Evolutionary conservation across 345 rosid genomes (phyloP).

Genomic region (Eucalyptus microcorys): DNA sequence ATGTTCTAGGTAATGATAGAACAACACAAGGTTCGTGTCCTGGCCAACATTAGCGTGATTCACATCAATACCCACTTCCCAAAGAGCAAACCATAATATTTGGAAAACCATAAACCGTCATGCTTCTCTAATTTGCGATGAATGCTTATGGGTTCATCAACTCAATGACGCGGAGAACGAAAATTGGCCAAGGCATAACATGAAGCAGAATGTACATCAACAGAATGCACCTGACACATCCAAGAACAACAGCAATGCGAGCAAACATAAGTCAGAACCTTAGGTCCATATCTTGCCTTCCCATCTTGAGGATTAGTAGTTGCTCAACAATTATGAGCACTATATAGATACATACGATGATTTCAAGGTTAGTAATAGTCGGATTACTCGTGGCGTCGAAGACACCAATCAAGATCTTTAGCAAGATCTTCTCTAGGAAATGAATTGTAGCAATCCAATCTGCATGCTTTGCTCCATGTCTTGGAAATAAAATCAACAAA

Average conservation of each 20-base stretch:
- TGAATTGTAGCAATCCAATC: not conserved
- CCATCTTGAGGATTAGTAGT: not conserved
- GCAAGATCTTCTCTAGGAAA: not conserved
- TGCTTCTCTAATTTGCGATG: fast-evolving
- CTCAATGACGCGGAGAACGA: fast-evolving
- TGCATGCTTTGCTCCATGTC: not conserved
- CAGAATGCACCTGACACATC: fast-evolving
- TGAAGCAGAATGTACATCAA: fast-evolving
- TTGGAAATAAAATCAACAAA: not conserved
- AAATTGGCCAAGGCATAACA: not conserved
- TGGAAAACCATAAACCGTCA: not conserved
- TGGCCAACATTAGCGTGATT: not conserved
- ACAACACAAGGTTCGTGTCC: not conserved
- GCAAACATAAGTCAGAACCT: not conserved
- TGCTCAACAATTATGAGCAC: not conserved
- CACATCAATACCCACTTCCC: not conserved
- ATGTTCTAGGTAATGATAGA: not conserved
- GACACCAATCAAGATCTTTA: not conserved
- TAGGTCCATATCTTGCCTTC: not conserved
- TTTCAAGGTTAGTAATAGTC: not conserved
- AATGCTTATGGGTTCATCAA: not conserved
- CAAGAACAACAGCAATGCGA: fast-evolving
- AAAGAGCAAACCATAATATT: not conserved
- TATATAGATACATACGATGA: not conserved
- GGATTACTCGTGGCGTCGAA: not conserved